A percentile compares a stretch with the other conserved stretches of the same genome.
Evolutionary conservation across 2,329 filamentous ascomycete genomes (phyloP).

Genomic region (Penicillium griseofulvum): DNA sequence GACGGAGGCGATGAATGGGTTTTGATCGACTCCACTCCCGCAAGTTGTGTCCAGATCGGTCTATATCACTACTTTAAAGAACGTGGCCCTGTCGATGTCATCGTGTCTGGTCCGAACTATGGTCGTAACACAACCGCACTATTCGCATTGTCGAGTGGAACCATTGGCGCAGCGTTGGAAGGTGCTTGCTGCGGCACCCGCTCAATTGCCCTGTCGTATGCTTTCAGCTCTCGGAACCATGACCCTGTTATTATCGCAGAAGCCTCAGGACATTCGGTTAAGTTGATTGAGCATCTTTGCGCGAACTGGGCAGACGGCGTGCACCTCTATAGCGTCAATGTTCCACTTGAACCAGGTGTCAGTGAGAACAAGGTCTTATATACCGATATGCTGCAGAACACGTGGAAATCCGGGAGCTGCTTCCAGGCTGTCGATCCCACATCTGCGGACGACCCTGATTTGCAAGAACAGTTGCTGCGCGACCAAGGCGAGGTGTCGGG

Average conservation of each 20-base stretch:
- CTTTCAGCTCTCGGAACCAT: conserved; percentile 83
- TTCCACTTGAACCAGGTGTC: conserved; percentile 77
- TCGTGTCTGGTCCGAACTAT: conserved; percentile 79
- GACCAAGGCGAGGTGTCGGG: conserved; percentile 55
- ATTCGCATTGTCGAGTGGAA: conserved; percentile 75
- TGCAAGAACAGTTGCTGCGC: conserved; percentile 72
- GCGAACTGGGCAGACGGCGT: conserved; percentile 70
- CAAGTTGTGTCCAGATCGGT: conserved; percentile 77
- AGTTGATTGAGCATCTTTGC: conserved; percentile 74
- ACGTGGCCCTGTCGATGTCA: conserved; percentile 69
- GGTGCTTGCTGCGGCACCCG: conserved; percentile 67
- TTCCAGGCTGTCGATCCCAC: conserved; percentile 74
- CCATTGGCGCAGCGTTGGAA: conserved; percentile 73
- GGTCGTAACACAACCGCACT: conserved; percentile 78
- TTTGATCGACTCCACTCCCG: conserved; percentile 76
- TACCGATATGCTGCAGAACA: conserved; percentile 85
- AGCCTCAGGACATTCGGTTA: conserved; percentile 70
- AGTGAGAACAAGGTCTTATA: conserved; percentile 71
- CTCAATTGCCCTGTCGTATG: conserved; percentile 82
- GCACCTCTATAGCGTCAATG: conserved; percentile 88
- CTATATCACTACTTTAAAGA: conserved; percentile 76
- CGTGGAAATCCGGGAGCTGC: conserved; percentile 80
- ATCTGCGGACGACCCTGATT: conserved; percentile 58
- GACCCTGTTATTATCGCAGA: conserved; percentile 76
- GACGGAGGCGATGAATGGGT: conserved; percentile 70